Conservation (phyloP, 2,329 filamentous ascomycete genomes). For the Diplodia seriata region DNA sequence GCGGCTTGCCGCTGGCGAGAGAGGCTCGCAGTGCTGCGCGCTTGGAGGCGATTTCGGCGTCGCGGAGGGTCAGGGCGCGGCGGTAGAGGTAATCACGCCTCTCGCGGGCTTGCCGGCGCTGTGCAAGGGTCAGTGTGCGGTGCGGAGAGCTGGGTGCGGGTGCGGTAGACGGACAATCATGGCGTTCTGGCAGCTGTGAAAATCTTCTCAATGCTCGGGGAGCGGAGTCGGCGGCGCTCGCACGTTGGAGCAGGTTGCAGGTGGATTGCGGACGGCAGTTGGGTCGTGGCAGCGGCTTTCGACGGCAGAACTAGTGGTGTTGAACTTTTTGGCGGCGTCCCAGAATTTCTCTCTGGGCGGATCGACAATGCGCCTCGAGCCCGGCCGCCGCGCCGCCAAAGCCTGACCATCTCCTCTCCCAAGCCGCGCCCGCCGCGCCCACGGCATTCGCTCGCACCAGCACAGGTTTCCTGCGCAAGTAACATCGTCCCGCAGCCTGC, state of each 20-base stretch:
- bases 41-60: constrained; percentile 93
- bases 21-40: constrained; percentile 85
- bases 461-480: background rate
- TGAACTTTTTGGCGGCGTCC: constrained; percentile 30
- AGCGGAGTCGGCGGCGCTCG: background rate
- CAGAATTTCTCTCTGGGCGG: constrained; percentile 20
- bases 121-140: constrained; percentile 18
- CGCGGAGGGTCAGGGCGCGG: constrained; percentile 81
- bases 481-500: background rate
- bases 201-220: background rate
- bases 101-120: constrained; percentile 75
- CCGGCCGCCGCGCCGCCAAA: constrained; percentile 16
- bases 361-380: constrained; percentile 24
- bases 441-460: background rate
- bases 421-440: background rate
- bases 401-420: constrained; percentile 17
- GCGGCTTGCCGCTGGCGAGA: constrained; percentile 84
- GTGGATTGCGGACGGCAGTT: background rate
- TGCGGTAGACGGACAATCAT: constrained; percentile 29
- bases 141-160: background rate
- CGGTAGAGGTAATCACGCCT: constrained; percentile 90
- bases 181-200: background rate
- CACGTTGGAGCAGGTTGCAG: background rate
- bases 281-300: background rate
- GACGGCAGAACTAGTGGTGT: constrained; percentile 4